Evolutionary conservation across 805 yeast species (phyloP), one percentile per base, ranked within the genome.

Genomic region (Ogataea paraovalis): DNA sequence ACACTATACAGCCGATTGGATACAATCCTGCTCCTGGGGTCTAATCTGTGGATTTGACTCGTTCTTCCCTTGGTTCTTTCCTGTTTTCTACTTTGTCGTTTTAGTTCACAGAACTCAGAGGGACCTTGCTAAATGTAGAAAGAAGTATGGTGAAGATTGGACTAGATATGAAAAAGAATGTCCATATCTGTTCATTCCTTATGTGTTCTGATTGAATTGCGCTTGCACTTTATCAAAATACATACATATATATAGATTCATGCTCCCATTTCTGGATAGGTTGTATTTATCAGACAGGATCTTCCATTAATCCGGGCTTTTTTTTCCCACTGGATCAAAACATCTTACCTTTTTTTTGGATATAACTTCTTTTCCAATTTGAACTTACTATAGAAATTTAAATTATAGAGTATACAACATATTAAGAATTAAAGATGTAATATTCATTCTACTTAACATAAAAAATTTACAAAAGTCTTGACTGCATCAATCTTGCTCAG

Each of bases 101-200:
- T 79, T 94, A 65, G 68, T 83, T 41, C 99, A 94, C 70, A 84
- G 99, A 70, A 89, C 96, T 39, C 65, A 74, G 55, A 85, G 99
- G 72, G 99, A 94, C 71, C 79, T 83, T 55, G 78, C 82, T 53
- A 89, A 92, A 67, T 89, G 97, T 69, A 78, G 75, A 57, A 75
- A 71, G 65, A 94, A 94, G 73, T 94, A 94, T 61, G 98, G 98
- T 40, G 85, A 80, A 39, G 99, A 94, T 70, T 94, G 97, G 97
- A 85, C 79, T 52, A 79, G 79, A 64, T 94, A 91, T 70, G 74
- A 80, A 59, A 80, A 87, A 60, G 85, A 83, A 49, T 92, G 97
- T 67, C 98, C 98, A 27, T 94, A 87, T 70, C 65, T 88, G 62
- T 90, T 88, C 70, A 87, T 94, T 65, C 99, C 99, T 39, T 88